Percentiles rank a stretch among this genome's conserved stretches.
Conservation (phyloP, 495 filamentous ascomycete genomes). For the Platismatia glauca region DNA sequence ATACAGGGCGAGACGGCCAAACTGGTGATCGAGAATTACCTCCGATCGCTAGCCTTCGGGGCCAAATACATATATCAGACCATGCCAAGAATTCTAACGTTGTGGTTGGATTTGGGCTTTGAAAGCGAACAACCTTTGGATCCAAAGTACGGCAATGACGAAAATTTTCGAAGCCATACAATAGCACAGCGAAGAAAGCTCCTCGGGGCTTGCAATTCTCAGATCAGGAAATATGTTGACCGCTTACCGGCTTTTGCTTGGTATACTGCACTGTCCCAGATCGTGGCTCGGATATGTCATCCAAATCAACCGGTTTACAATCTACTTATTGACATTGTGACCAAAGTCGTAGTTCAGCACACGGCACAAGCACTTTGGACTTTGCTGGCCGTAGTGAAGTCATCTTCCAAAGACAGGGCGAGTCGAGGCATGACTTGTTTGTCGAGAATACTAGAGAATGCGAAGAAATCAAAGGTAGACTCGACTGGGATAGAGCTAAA, state of each 20-base stretch:
- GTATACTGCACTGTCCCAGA: slow-evolving; percentile 86
- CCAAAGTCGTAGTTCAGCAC: slow-evolving; percentile 67
- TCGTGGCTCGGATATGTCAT: slow-evolving; percentile 86
- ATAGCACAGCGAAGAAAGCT: slow-evolving; percentile 51
- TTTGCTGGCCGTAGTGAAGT: slow-evolving; percentile 69
- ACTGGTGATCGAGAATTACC: slow-evolving; percentile 85
- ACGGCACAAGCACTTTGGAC: slow-evolving; percentile 94
- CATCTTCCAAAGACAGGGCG: slow-evolving; percentile 42
- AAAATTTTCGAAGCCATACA: slow-evolving; percentile 50
- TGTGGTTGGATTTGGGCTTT: slow-evolving; percentile 87
- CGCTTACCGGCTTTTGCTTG: slow-evolving; percentile 79
- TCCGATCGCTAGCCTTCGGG: slow-evolving; percentile 75
- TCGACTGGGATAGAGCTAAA: slow-evolving; percentile 47
- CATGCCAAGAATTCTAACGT: slow-evolving; percentile 75
- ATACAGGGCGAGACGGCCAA: slow-evolving; percentile 73
- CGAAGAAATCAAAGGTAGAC: slow-evolving; percentile 38
- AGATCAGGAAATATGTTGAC: slow-evolving; percentile 63
- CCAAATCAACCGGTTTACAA: slow-evolving; percentile 66
- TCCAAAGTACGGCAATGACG: slow-evolving; percentile 53
- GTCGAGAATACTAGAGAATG: slow-evolving; percentile 34
- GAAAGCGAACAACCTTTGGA: slow-evolving; percentile 60
- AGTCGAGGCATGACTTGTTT: slow-evolving; percentile 40
- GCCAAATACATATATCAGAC: slow-evolving; percentile 94
- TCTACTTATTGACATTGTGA: slow-evolving; percentile 65
- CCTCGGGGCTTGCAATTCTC: slow-evolving; percentile 59